Evolutionary conservation across 768 basidiomycete species (phyloP).

Genomic region (Kwoniella sp.): DNA sequence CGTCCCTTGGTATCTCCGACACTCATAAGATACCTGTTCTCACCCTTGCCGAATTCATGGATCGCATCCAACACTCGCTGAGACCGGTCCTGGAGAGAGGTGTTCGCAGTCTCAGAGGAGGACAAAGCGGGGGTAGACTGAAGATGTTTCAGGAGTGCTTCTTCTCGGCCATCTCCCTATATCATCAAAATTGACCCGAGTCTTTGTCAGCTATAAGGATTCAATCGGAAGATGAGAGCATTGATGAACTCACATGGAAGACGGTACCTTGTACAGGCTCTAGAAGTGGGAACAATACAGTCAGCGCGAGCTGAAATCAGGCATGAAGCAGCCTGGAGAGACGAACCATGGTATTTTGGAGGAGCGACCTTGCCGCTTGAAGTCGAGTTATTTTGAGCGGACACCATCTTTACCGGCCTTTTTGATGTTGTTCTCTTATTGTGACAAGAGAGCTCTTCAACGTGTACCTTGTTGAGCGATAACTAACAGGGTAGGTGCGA

Average conservation of each 20-base stretch:
- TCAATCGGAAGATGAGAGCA: too few species aligned
- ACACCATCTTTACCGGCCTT: constrained; percentile 5
- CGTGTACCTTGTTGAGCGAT: too few species aligned
- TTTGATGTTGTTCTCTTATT: not conserved
- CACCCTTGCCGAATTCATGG: constrained; percentile 51
- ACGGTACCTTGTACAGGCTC: constrained; percentile 53
- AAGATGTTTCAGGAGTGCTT: constrained; percentile 47
- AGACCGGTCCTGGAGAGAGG: constrained; percentile 30
- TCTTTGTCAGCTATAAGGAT: too few species aligned
- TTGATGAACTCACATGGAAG: constrained; percentile 39
- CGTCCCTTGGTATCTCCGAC: constrained; percentile 53
- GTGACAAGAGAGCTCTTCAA: too few species aligned
- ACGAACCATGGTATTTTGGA: constrained; percentile 49
- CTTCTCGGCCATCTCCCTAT: constrained; percentile 51
- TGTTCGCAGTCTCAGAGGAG: constrained; percentile 16
- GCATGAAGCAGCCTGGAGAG: not conserved
- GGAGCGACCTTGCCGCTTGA: constrained; percentile 21
- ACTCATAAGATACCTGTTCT: constrained; percentile 54
- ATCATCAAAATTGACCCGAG: not conserved
- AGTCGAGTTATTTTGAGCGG: constrained; percentile 6
- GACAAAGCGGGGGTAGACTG: constrained; percentile 33
- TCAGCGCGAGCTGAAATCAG: too few species aligned
- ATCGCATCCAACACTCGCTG: constrained; percentile 53
- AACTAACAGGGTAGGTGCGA: too few species aligned
- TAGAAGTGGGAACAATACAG: constrained; percentile 13